Percentiles rank a stretch among this genome's conserved stretches.
Evolutionary conservation across 805 yeast species (phyloP).

Genomic region (Ogataea nitratoaversa): DNA sequence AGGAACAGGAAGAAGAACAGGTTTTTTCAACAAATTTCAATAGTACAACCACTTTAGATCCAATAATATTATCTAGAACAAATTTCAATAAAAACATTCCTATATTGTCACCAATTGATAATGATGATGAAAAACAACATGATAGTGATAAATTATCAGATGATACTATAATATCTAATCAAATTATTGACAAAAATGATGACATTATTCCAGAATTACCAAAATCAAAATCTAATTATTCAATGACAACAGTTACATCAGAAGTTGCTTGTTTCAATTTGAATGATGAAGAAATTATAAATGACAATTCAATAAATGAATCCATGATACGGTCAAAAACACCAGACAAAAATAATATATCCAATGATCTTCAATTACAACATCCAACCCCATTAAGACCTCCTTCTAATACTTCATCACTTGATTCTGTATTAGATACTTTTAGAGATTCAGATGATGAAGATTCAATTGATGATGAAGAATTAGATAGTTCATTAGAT

Average conservation of each 20-base stretch:
- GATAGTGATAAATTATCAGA: constrained; percentile 7
- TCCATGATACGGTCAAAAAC: background rate
- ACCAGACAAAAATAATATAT: background rate
- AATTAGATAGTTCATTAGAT: constrained; percentile 3
- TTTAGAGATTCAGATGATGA: constrained; percentile 13
- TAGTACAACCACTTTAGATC: too few relatives aligned
- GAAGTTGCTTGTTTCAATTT: constrained; percentile 34
- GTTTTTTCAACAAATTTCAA: too few relatives aligned
- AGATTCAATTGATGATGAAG: constrained; percentile 1
- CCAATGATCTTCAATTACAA: constrained; percentile 3
- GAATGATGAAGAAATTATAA: constrained; percentile 10
- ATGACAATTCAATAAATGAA: background rate
- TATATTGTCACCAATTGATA: too few relatives aligned
- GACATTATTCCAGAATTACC: too few relatives aligned
- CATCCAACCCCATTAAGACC: constrained; percentile 24
- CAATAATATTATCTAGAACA: too few relatives aligned
- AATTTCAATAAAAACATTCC: too few relatives aligned
- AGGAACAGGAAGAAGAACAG: constrained; percentile 1
- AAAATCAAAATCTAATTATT: constrained; percentile 11
- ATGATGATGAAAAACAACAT: background rate
- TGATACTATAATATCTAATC: constrained; percentile 5
- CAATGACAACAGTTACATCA: constrained; percentile 29
- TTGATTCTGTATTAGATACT: constrained; percentile 25
- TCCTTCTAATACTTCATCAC: constrained; percentile 21
- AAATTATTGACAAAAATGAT: background rate